Evolutionary conservation across 2,329 filamentous ascomycete genomes (phyloP).

Genomic region (Neonectria faginata): DNA sequence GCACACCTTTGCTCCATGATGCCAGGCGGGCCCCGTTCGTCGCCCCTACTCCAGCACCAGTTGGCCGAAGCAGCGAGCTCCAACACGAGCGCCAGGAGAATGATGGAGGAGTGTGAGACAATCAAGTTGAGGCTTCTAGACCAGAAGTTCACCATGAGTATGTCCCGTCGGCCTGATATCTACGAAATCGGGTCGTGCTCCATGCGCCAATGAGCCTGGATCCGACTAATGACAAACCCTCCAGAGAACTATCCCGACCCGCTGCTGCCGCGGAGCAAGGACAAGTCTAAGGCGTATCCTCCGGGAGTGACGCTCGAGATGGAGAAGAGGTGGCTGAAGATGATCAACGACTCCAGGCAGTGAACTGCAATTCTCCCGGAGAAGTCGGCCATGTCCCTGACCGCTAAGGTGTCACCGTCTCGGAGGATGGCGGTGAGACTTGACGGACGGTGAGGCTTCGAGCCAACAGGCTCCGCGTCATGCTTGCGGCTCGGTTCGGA

Average conservation of each 20-base stretch:
- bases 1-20: constrained; percentile 25
- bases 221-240: constrained; percentile 29
- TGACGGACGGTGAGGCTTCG: constrained; percentile 14
- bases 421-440: constrained; percentile 18
- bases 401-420: constrained; percentile 1
- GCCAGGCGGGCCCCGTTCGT: constrained; percentile 37
- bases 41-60: constrained; percentile 37
- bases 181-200: not conserved
- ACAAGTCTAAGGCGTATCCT: constrained; percentile 51
- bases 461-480: constrained; percentile 9
- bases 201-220: not conserved
- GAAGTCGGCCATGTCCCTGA: not conserved
- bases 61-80: constrained; percentile 36
- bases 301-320: constrained; percentile 55
- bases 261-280: constrained; percentile 53
- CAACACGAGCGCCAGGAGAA: constrained; percentile 51
- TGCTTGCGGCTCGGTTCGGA: constrained; percentile 14
- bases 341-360: constrained; percentile 43
- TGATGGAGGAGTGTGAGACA: constrained; percentile 58
- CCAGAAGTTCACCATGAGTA: constrained; percentile 61
- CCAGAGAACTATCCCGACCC: constrained; percentile 58
- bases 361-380: constrained; percentile 12
- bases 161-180: constrained; percentile 31
- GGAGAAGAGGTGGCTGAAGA: constrained; percentile 55
- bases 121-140: constrained; percentile 56